Conservation (phyloP, 2,329 filamentous ascomycete genomes). For the Fusarium albosuccineum region DNA sequence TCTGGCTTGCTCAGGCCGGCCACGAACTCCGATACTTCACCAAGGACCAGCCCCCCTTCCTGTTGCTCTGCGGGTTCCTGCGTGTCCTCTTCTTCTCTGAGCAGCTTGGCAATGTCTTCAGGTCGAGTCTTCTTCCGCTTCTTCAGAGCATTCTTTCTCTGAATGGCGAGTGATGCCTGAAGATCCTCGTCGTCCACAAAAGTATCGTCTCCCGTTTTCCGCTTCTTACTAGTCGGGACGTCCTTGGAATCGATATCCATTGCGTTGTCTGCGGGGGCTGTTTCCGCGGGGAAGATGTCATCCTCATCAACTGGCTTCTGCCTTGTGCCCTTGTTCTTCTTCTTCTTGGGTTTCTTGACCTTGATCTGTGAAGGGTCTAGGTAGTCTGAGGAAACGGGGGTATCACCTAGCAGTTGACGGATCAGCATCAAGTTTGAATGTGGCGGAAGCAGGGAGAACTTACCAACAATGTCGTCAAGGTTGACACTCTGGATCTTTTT, state of each 20-base stretch:
- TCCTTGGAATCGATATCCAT: constrained; percentile 84
- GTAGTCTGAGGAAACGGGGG: constrained; percentile 79
- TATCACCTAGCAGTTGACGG: constrained; percentile 35
- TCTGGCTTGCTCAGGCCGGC: constrained; percentile 82
- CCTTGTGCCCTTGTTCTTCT: constrained; percentile 82
- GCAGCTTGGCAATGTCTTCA: constrained; percentile 86
- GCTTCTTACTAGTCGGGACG: constrained; percentile 67
- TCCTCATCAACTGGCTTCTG: constrained; percentile 76
- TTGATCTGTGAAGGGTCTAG: constrained; percentile 88
- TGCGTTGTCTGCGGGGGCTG: constrained; percentile 53
- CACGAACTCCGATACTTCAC: constrained; percentile 96
- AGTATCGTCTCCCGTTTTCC: constrained; percentile 73
- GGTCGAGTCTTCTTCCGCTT: constrained; percentile 90
- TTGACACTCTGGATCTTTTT: constrained; percentile 79
- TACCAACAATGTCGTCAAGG: constrained; percentile 80
- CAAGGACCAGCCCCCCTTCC: constrained; percentile 82
- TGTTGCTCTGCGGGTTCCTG: constrained; percentile 56
- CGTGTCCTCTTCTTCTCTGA: constrained; percentile 74
- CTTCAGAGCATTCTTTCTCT: constrained; percentile 86
- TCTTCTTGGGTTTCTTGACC: constrained; percentile 95
- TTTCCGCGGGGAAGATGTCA: constrained; percentile 65
- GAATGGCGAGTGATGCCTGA: constrained; percentile 85
- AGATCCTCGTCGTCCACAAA: constrained; percentile 94
- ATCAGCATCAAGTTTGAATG: constrained; percentile 22
- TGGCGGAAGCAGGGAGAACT: constrained; percentile 36